Base-by-base conservation (phyloP, 2,329 filamentous ascomycete genomes). In the Colletotrichum eremochloae region DNA sequence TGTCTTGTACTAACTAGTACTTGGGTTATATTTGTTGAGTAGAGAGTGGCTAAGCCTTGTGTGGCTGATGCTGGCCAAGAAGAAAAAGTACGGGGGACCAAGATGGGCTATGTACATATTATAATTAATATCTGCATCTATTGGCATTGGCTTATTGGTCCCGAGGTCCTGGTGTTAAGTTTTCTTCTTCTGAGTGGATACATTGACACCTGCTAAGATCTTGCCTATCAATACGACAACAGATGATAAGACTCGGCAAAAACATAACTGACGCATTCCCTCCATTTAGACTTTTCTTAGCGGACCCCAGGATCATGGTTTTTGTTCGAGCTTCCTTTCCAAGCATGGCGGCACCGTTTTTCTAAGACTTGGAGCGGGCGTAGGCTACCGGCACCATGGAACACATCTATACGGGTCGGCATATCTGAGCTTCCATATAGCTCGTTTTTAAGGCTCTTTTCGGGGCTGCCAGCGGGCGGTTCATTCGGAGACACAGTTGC, bases 11-110 rank as follows among this genome's bases (percentile, higher is more conserved):
- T 24, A 24, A 24, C 24, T 24, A 24, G 24, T 24, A 24, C 24
- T 24, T 24, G 24, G 24, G 24, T 24, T 24, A 24, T 24, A 24
- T 24, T 24, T 24, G 24, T 24, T 24, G 24, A 24, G 24, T 15
- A 55, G 29, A 29, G 42, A 6, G 52, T 58, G 57, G 36, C 53
- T 53, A 58, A 29, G n/a, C 14, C 14, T 15, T 69, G 33, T 66
- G 53, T 72, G 66, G 65, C 60, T 72, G 65, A 64, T 72, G 69
- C 58, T 61, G 65, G 65, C 69, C 33, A 29, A 56, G 55, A 29
- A 56, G 55, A 64, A 64, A 69, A 69, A 63, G 65, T 69, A 24
- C 24, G 24, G 24, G 24, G 24, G 24, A 24, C 24, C 24, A 24
- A 24, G 24, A 24, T 24, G 24, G 24, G 24, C 24, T 24, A 24